Evolutionary conservation across 2,329 filamentous ascomycete species (phyloP), one percentile per base, ranked within the genome.

Genomic region (Onygenales sp.): DNA sequence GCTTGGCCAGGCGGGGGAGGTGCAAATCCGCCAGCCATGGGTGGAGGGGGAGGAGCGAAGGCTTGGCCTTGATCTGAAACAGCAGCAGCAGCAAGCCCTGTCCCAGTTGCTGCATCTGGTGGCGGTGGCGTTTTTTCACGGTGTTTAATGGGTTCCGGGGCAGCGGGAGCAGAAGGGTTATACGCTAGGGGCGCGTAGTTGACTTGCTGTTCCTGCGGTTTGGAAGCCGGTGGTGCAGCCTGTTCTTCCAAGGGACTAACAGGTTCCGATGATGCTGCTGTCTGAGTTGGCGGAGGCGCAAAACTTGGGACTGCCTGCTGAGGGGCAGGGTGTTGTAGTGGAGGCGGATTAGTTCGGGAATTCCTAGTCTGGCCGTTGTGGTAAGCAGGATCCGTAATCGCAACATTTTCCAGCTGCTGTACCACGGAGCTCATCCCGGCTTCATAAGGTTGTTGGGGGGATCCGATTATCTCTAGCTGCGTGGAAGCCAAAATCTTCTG

Each of bases 81-180:
- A 5, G 67, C 68, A 7, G 71, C 73, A 5, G 71, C 69, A 42
- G 69, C 63, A 5, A 76, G 68, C 2, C 74, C 74, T 1, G 73
- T 76, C 11, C 74, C 74, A 36, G 65, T 68, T 13, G 68, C 74
- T 39, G 74, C 79, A 64, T 84, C 82, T 31, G 72, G 69, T 10
- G 82, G 82, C 6, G 82, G 82, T 2, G 82, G 82, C 3, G 82
- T 85, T 69, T 84, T 83, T 65, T 85, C 82, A n/a, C 82, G 77
- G 60, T 82, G 77, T 43, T 78, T 74, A 51, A 85, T 83, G 2
- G 80, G 81, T 62, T 85, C 82, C 6, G 82, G 82, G 0, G 81
- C 81, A n/a, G 81, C 74, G 21, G 82, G 82, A 5, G 82, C 82
- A 8, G 82, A 81, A 13, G 82, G 82, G 59, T 85, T 85, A 63